Evolutionary conservation across 495 filamentous ascomycete species (phyloP).

Genomic region (Penicillium lividum): DNA sequence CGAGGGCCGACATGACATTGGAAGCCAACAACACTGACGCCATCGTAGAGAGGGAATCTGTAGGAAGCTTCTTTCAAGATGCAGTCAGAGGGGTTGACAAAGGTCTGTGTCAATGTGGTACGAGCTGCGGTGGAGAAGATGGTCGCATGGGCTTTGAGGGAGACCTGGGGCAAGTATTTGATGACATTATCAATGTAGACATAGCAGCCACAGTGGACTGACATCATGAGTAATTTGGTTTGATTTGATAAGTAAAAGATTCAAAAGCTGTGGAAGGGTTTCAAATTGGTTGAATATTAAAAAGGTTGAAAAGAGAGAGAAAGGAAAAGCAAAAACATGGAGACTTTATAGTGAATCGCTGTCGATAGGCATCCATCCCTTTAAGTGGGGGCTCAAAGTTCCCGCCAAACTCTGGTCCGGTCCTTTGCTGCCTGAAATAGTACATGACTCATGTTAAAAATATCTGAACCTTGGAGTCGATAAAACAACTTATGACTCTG

Average conservation of each 20-base stretch:
- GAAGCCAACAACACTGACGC: slow-evolving; percentile 21
- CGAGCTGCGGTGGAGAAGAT: slow-evolving; percentile 18
- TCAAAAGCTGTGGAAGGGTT: no score
- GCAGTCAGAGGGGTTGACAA: slow-evolving; percentile 11
- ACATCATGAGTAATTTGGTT: neutral
- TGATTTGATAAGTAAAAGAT: neutral
- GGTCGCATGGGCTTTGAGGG: slow-evolving; percentile 21
- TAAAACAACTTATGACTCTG: neutral
- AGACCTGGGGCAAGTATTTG: slow-evolving; percentile 18
- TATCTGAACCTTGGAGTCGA: no score
- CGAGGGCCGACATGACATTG: slow-evolving; percentile 16
- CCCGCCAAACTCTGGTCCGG: neutral
- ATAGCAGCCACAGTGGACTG: neutral
- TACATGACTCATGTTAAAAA: no score
- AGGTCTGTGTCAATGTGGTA: slow-evolving; percentile 20
- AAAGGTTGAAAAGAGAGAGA: no score
- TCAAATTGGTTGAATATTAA: no score
- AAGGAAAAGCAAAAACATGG: no score
- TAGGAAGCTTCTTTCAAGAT: slow-evolving; percentile 16
- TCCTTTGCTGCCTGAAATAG: neutral
- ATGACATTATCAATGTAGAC: neutral
- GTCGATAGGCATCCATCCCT: no score
- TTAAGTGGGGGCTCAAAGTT: neutral
- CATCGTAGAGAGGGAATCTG: slow-evolving; percentile 23
- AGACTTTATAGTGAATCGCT: no score